Percentiles rank a stretch among this genome's conserved stretches.
These are phyloP conservation scores for Rhinocladiella mackenziei DNA, from an alignment of 2,329 filamentous ascomycete species.

Conservation along the genomic window DNA sequence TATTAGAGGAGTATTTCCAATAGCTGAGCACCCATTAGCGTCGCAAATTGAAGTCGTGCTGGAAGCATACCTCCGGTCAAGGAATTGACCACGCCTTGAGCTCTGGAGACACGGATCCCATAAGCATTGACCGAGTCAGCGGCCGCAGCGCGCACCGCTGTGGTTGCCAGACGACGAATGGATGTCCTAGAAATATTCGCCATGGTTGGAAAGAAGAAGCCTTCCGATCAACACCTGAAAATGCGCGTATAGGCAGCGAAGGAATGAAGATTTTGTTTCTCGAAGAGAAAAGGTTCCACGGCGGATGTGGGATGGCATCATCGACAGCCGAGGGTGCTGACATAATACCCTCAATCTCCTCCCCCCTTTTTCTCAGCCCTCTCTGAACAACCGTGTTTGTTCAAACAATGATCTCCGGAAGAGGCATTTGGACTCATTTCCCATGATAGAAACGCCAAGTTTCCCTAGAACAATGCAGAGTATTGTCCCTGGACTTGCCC, in stretches of 20 bases:
- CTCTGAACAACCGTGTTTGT: too few species aligned
- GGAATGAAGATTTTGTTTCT: neutral
- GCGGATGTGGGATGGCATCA: neutral
- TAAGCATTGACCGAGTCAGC: constrained; percentile 43
- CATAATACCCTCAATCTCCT: neutral
- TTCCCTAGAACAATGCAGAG: too few species aligned
- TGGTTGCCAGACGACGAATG: constrained; percentile 60
- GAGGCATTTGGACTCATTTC: too few species aligned
- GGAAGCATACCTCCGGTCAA: constrained; percentile 68
- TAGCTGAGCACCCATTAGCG: constrained; percentile 56
- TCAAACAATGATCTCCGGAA: too few species aligned
- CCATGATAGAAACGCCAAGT: too few species aligned
- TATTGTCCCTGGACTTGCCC: too few species aligned
- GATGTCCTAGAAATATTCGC: constrained; percentile 21
- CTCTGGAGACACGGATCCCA: constrained; percentile 69
- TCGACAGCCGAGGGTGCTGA: neutral
- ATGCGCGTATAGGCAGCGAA: neutral
- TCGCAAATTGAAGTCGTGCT: neutral
- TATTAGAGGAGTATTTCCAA: constrained; percentile 95
- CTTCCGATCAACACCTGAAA: neutral
- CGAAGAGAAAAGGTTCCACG: neutral
- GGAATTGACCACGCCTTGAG: constrained; percentile 72
- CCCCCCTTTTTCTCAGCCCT: neutral
- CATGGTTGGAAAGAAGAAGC: constrained; percentile 12
- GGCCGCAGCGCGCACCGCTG: constrained; percentile 54